These are phyloP conservation scores for Hymenoscyphus salicellus DNA, from an alignment of 2,329 filamentous ascomycete species.

Conservation along the genomic window DNA sequence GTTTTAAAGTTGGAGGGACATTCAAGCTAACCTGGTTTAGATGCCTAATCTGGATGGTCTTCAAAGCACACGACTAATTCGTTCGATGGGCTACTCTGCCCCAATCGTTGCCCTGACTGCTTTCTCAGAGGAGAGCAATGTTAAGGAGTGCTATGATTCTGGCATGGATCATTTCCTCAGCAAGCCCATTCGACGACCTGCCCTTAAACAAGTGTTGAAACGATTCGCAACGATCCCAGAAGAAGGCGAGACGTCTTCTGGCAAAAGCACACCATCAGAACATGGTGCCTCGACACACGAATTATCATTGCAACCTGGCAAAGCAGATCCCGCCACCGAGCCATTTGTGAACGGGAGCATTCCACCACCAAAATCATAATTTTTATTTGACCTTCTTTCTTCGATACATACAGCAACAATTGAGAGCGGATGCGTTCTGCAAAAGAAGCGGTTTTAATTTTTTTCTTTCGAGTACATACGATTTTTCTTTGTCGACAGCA, in stretches of 20 bases:
- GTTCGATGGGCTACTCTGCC: constrained; percentile 79
- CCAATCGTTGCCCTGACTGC: constrained; percentile 90
- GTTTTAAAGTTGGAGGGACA: background rate
- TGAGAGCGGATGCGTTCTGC: background rate
- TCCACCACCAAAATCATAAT: background rate
- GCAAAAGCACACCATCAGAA: constrained; percentile 24
- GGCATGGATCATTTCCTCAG: constrained; percentile 41
- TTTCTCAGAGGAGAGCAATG: constrained; percentile 86
- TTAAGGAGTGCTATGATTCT: constrained; percentile 79
- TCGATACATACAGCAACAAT: background rate
- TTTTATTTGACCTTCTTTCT: background rate
- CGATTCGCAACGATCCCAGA: constrained; percentile 81
- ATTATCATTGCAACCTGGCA: background rate
- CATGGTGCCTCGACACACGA: constrained; percentile 2
- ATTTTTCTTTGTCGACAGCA: constrained; percentile 10
- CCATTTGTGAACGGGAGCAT: constrained; percentile 6
- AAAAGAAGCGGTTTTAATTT: background rate
- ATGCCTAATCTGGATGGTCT: constrained; percentile 93
- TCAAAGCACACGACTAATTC: constrained; percentile 80
- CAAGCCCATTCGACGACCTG: constrained; percentile 75
- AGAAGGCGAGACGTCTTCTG: constrained; percentile 44
- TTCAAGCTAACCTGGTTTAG: constrained; percentile 35
- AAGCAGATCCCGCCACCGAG: background rate
- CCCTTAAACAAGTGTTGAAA: constrained; percentile 79
- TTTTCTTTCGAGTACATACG: constrained; percentile 10